phyloP scores from a whole-genome alignment of 495 filamentous ascomycete species.

The Aspergillus campestris region DNA sequence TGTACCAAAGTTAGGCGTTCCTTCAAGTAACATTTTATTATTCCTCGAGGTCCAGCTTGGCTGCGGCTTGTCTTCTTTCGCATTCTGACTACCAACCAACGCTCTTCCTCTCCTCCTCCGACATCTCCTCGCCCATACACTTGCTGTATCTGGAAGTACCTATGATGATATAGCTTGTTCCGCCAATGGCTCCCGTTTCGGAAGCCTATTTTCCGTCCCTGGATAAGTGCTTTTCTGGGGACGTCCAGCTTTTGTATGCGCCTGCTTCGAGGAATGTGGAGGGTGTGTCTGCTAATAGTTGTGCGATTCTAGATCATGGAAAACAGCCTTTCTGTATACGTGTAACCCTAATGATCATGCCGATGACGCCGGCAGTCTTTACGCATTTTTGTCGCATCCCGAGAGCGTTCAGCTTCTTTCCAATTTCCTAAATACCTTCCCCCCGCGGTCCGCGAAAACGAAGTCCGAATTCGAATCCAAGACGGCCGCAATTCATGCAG shows the following conservation, averaged over 20 bases:
- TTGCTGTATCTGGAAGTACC: conserved; percentile 12
- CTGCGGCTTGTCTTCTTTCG: conserved; percentile 2
- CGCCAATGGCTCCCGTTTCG: conserved; percentile 60
- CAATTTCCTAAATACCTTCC: conserved; percentile 54
- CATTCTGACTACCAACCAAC: background rate
- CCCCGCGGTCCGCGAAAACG: conserved; percentile 45
- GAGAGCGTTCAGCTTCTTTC: conserved; percentile 58
- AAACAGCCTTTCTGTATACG: conserved; percentile 56
- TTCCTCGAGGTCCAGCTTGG: conserved; percentile 3
- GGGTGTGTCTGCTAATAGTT: conserved; percentile 8
- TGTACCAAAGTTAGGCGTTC: conserved; percentile 3
- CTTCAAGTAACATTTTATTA: conserved; percentile 20
- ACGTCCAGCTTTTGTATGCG: conserved; percentile 49
- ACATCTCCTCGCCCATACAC: conserved; percentile 3
- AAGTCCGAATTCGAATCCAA: conserved; percentile 75
- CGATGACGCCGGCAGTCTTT: conserved; percentile 41
- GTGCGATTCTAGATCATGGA: conserved; percentile 59
- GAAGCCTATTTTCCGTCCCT: conserved; percentile 55
- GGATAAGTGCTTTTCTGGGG: conserved; percentile 53
- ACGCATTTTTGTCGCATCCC: conserved; percentile 58
- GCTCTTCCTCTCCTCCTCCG: conserved; percentile 3
- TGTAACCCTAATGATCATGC: conserved; percentile 42
- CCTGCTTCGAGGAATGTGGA: background rate
- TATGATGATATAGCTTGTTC: conserved; percentile 49
- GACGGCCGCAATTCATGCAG: conserved; percentile 84